Evolutionary conservation across 495 filamentous ascomycete genomes (phyloP), one percentile per base, ranked within the genome.

Genomic region (Neurospora pannonica): DNA sequence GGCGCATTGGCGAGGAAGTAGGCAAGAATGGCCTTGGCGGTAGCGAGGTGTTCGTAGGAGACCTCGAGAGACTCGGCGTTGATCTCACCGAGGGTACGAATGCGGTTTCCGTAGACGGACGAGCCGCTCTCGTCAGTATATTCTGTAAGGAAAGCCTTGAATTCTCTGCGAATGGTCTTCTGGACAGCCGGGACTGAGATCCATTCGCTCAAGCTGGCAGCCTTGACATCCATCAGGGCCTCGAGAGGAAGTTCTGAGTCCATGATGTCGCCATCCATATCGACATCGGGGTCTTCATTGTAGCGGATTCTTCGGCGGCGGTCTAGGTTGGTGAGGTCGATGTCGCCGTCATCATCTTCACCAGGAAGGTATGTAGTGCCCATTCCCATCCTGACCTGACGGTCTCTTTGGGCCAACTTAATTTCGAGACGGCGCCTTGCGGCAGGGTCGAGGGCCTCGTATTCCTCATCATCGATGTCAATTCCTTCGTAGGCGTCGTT

Each of bases 1-100:
- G 97, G 97, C 10, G 96, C 93, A 79, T 98, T 99, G 76, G 95
- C 97, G 38, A 98, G 87, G 86, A 98, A 99, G 81, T 97, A 97
- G 19, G 94, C 95, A n/a, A 99, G 87, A 37, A 94, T 94, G n/a
- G 97, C 95, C 84, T 97, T 98, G 48, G 92, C 91, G 40, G 90
- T 88, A 21, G 93, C 89, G 46, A 99, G 86, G 80, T 99, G 95
- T 75, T 94, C 92, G 82, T 97, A 99, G 15, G 94, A 97, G 37
- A 99, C 94, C 81, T 98, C 97, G 8, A 99, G 88, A 37, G 94
- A 93, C 82, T 98, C 97, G 38, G 94, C 94, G 82, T 99, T 99
- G 76, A 97, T 87, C 82, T 98, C 95, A 87, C 97, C 97, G 15
- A 99, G 90, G 0, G 93, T 97, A 73, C 93, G 90, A 74, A 98